phyloP scores from a whole-genome alignment of 257 asterid species.

The Striga asiatica region DNA sequence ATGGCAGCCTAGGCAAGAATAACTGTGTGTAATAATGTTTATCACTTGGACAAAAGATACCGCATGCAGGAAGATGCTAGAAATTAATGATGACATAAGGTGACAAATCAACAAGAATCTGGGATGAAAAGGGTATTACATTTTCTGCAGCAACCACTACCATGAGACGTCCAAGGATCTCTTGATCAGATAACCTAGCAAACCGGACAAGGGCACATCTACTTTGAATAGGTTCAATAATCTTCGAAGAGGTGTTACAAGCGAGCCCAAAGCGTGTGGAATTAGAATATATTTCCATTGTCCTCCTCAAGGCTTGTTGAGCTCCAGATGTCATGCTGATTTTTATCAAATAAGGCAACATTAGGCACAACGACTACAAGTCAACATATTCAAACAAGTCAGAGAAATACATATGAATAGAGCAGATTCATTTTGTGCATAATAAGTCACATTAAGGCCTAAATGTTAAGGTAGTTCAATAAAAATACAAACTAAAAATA shows the following conservation, averaged over 20 bases:
- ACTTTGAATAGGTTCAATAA: slow-evolving; percentile 95
- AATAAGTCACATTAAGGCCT: neutral
- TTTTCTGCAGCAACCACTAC: slow-evolving; percentile 88
- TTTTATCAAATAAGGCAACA: slow-evolving; percentile 22
- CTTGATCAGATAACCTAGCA: slow-evolving; percentile 85
- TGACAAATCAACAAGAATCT: neutral
- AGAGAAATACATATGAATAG: neutral
- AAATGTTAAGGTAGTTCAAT: neutral
- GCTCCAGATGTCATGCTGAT: slow-evolving; percentile 97
- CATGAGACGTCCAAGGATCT: slow-evolving; percentile 95
- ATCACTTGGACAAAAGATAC: no score
- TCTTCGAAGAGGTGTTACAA: slow-evolving; percentile 88
- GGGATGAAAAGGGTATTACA: slow-evolving; percentile 25
- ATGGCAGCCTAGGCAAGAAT: neutral
- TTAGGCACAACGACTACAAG: neutral
- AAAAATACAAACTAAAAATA: neutral
- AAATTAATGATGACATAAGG: no score
- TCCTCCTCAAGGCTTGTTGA: slow-evolving; percentile 98
- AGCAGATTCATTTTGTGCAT: neutral
- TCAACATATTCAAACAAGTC: slow-evolving; percentile 6
- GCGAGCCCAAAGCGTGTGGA: slow-evolving; percentile 97
- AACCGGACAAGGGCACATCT: slow-evolving; percentile 93
- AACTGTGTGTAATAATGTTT: no score
- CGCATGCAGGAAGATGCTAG: no score
- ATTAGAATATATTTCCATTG: slow-evolving; percentile 91